Base-by-base conservation (phyloP, 768 basidiomycete genomes). In the Atractiella rhizophila region DNA sequence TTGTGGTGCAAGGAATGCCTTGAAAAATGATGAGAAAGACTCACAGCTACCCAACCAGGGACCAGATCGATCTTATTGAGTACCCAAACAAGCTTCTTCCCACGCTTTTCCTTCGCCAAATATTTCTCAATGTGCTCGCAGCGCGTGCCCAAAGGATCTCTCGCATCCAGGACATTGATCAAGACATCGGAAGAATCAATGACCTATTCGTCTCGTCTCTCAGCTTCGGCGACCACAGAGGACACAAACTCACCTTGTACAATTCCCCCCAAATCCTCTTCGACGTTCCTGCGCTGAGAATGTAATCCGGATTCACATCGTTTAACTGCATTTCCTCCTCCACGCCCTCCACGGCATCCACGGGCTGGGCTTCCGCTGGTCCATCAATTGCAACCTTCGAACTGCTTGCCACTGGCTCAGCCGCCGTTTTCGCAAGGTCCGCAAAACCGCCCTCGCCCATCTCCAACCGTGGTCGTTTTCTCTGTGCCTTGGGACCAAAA, bases 41-140 rank as follows among this genome's bases (percentile, higher is more conserved):
- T 60, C 59, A 86, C 86, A 8, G 88, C 94, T 30, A 91, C 88
- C 88, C 88, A 98, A 52, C 82, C 91, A 6, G 88, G 91, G 11
- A 98, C 86, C 41, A 98, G 63, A 60, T 98, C 88, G 56, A 88
- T 91, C 63, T 98, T 98, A 66, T 98, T 98, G 52, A 98, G 72
- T 39, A 98, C 69, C 43, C 94, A 72, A 3, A 98, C 80, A 43
- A 98, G 70, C 60, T 96, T 88, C 60, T 98, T 98, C 62, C 91
- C 83, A 18, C 80, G 68, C 60, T 94, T 94, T 63, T 98, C 88
- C 60, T 91, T 96, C 54, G 71, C 72, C 53, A 98, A 67, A 52
- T 76, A 91, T 47, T 85, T 81, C 37, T 96, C 68, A 12, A 91
- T 78, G 11, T 78, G 82, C 56, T 85, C 75, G 60, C 88, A 98